These are phyloP conservation scores for Lolium rigidum DNA, from an alignment of 176 grass and related monocot genomes.

Conservation along the genomic window DNA sequence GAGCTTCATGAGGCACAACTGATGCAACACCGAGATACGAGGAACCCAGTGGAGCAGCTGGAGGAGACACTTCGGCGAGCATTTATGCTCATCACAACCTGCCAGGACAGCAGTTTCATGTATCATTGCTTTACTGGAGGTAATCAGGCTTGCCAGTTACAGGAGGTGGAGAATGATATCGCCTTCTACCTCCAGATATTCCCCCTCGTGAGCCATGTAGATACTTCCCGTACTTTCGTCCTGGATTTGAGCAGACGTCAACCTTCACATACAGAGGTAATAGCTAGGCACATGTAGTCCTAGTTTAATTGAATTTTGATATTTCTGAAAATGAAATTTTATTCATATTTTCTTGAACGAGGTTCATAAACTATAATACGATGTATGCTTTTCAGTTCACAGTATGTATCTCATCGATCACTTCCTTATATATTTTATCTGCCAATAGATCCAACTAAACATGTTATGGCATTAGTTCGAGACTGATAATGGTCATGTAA, in stretches of 20 bases:
- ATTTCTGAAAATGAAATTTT: background rate
- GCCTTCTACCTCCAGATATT: slow-evolving; percentile 72
- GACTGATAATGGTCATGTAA: background rate
- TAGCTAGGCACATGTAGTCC: background rate
- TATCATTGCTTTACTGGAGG: slow-evolving; percentile 60
- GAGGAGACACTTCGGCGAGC: slow-evolving; percentile 58
- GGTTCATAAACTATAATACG: no score
- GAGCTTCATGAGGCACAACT: slow-evolving; percentile 61
- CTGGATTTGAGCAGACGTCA: slow-evolving; percentile 6
- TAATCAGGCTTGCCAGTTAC: slow-evolving; percentile 55
- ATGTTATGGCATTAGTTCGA: background rate
- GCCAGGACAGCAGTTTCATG: slow-evolving; percentile 58
- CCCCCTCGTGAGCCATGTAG: slow-evolving; percentile 71
- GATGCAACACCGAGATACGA: slow-evolving; percentile 66
- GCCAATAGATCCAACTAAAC: background rate
- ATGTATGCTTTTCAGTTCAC: background rate
- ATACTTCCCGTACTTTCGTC: slow-evolving; percentile 54
- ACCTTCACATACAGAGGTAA: slow-evolving; percentile 24
- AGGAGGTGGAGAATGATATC: slow-evolving; percentile 71
- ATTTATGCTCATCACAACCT: slow-evolving; percentile 59
- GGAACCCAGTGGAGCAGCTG: slow-evolving; percentile 74
- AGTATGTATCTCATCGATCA: background rate
- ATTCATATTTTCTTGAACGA: background rate
- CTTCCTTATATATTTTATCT: background rate
- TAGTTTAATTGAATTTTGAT: background rate